Conservation (phyloP, 768 basidiomycete genomes). For the Gloeophyllum trabeum region DNA sequence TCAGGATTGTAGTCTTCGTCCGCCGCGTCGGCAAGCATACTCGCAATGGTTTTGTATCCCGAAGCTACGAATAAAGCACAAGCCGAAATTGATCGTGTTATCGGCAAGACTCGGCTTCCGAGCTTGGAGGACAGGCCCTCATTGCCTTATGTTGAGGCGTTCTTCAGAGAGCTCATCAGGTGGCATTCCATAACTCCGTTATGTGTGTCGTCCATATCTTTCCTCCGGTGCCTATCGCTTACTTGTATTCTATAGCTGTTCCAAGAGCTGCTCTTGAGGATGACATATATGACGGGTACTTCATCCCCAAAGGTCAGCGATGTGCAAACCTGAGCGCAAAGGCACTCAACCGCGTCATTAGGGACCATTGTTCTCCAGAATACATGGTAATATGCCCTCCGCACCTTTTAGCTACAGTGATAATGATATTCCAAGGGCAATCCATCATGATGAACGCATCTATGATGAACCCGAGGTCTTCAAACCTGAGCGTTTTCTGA, state of each 20-base stretch:
- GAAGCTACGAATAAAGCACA: neutral
- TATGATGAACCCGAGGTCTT: constrained; percentile 2
- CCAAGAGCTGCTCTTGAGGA: constrained; percentile 3
- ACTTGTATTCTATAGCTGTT: neutral
- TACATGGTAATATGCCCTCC: neutral
- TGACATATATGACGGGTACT: constrained; percentile 7
- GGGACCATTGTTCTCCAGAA: neutral
- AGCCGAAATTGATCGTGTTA: neutral
- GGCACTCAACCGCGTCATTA: neutral
- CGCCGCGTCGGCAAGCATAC: neutral
- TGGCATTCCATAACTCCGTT: neutral
- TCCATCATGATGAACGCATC: neutral
- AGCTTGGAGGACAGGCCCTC: neutral
- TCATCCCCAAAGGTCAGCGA: constrained; percentile 8
- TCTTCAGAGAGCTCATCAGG: neutral
- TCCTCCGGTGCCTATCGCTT: neutral
- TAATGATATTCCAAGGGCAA: neutral
- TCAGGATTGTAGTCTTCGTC: neutral
- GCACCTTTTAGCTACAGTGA: neutral
- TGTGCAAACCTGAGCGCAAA: neutral
- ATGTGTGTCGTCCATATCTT: neutral
- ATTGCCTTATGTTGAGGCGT: neutral
- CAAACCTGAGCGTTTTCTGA: constrained; percentile 1
- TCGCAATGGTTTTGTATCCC: neutral
- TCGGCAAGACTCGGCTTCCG: neutral